A percentile compares a stretch with the other conserved stretches of the same genome.
Evolutionary conservation across 257 asterid species (phyloP).

Genomic region (Ehretia macrophylla): DNA sequence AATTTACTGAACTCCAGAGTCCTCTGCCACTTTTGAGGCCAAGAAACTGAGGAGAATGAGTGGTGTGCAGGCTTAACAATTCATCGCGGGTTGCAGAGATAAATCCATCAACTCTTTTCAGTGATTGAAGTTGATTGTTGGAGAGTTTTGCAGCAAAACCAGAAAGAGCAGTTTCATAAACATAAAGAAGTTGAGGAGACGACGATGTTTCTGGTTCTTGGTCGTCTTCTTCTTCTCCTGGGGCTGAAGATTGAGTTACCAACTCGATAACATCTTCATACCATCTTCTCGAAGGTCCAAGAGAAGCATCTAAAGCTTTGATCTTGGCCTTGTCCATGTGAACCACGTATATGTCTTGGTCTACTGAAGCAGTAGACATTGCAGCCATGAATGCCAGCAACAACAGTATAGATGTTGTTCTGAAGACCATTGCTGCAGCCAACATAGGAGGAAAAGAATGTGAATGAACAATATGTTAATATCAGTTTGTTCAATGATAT

Average conservation of each 20-base stretch:
- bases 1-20: conserved; percentile 45
- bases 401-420: conserved; percentile 21
- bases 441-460: too few species aligned
- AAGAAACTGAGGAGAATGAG: conserved; percentile 66
- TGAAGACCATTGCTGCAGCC: conserved; percentile 19
- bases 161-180: conserved; percentile 46
- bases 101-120: conserved; percentile 45
- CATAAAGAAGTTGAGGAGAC: conserved; percentile 46
- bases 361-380: conserved; percentile 23
- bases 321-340: conserved; percentile 57
- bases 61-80: conserved; percentile 52
- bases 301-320: conserved; percentile 32
- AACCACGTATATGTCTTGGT: conserved; percentile 43
- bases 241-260: conserved; percentile 20
- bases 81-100: conserved; percentile 48
- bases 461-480: too few species aligned
- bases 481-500: too few species aligned
- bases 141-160: conserved; percentile 67
- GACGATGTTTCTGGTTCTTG: conserved; percentile 11
- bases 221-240: conserved; percentile 13
- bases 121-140: conserved; percentile 34
- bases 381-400: conserved; percentile 23
- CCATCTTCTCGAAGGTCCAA: conserved; percentile 44
- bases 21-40: conserved; percentile 53
- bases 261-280: conserved; percentile 47